phyloP scores from a whole-genome alignment of 177 flowering plant species.

The Vitis hybrid region DNA sequence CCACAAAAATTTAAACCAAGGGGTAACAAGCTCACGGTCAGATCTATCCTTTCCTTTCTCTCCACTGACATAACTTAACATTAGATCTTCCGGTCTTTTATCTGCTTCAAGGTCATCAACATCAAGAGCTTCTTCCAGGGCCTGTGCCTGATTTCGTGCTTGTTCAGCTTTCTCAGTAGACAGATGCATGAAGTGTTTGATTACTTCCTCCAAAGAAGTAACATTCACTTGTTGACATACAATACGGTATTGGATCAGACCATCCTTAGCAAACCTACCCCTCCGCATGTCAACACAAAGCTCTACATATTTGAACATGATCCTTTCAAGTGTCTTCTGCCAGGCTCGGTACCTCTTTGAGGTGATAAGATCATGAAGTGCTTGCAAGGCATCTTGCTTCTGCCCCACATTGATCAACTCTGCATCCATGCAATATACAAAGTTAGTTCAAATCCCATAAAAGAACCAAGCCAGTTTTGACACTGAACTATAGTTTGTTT shows the following conservation, averaged over 20 bases:
- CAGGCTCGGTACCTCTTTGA: slow-evolving; percentile 89
- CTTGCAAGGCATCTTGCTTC: slow-evolving; percentile 87
- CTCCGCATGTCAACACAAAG: slow-evolving; percentile 90
- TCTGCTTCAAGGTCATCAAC: slow-evolving; percentile 97
- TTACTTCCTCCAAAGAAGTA: slow-evolving; percentile 88
- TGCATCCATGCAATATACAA: slow-evolving; percentile 31
- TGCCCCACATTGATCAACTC: slow-evolving; percentile 95
- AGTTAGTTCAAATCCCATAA: neutral
- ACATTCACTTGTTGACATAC: slow-evolving; percentile 94
- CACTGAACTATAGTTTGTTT: neutral
- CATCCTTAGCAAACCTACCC: slow-evolving; percentile 95
- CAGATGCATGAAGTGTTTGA: slow-evolving; percentile 92
- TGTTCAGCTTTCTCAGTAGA: slow-evolving; percentile 91
- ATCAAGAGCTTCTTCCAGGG: slow-evolving; percentile 92
- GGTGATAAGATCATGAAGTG: slow-evolving; percentile 83
- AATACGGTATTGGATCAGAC: slow-evolving; percentile 86
- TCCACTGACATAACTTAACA: slow-evolving; percentile 97
- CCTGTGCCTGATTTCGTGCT: slow-evolving; percentile 87
- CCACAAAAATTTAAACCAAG: slow-evolving; percentile 99
- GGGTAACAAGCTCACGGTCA: slow-evolving; percentile 95
- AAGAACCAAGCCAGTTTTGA: neutral
- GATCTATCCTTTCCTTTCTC: slow-evolving; percentile 97
- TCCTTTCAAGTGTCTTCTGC: slow-evolving; percentile 83
- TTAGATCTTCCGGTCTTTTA: slow-evolving; percentile 90
- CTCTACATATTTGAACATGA: slow-evolving; percentile 94